Evolutionary conservation across 202 grass and related monocot genomes (phyloP).

Genomic region (Setaria viridis): DNA sequence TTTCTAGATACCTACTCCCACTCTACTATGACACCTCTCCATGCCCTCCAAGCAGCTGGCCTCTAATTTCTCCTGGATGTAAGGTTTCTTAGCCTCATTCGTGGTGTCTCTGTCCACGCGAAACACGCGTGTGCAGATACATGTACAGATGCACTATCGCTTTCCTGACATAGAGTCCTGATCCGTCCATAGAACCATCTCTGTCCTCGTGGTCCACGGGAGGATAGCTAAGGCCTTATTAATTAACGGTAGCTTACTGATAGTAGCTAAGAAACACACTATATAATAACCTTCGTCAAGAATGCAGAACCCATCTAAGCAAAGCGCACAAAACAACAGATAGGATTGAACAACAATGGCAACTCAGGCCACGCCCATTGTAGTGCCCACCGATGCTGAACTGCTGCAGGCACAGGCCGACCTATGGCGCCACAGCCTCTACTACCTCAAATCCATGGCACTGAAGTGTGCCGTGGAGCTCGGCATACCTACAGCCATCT

Average conservation of each 20-base stretch:
- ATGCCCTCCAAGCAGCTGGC: no score
- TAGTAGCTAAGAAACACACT: background rate
- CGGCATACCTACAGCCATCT: constrained; percentile 26
- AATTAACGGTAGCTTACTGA: background rate
- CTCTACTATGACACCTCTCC: no score
- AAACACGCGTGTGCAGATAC: background rate
- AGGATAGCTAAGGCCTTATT: background rate
- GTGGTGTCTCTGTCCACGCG: background rate
- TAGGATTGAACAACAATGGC: constrained; percentile 7
- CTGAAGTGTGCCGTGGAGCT: constrained; percentile 29
- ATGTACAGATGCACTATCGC: background rate
- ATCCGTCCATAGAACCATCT: background rate
- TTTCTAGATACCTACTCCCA: no score
- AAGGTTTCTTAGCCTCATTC: background rate
- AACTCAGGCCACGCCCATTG: background rate
- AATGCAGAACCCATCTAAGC: background rate
- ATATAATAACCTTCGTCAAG: background rate
- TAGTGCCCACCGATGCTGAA: background rate
- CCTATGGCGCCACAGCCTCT: background rate
- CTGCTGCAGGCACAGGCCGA: constrained; percentile 30
- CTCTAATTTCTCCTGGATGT: no score
- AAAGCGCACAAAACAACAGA: background rate
- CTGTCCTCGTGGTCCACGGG: background rate
- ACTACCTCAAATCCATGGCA: constrained; percentile 40
- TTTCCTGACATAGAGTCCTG: background rate